Base-by-base conservation (phyloP, 495 filamentous ascomycete genomes). In the Penicillium ochrochloron region DNA sequence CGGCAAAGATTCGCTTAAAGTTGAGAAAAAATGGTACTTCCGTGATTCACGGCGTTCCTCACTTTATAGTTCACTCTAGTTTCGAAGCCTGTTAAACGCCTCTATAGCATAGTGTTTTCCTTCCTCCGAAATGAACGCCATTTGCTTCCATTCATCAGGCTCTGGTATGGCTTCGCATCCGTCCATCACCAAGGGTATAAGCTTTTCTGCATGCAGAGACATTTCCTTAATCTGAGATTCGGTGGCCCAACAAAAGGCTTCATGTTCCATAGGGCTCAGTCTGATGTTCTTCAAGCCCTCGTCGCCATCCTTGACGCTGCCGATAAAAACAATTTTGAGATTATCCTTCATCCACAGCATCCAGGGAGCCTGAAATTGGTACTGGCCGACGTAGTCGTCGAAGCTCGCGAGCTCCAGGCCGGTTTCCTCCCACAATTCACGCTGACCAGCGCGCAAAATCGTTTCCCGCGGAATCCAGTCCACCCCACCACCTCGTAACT, bases 141-240 rank as follows among this genome's bases (percentile, higher is more conserved):
- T 44, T 44, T 44, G 41, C 41, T 44, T 44, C 41, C 41, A 44
- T 44, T 44, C 14, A 44, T 44, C 41, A 19, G 41, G 41, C 41
- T 44, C n/a, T 44, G 41, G 41, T 44, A 14, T 44, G 41, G 41
- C 41, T 44, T 44, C 41, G 41, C 41, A 19, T 44, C 41, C 41
- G 41, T 31, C 29, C 29, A 44, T 44, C 41, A 44, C 41, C 41
- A 44, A 44, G 41, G 41, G 41, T 19, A 44, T 19, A 19, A 44
- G 41, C 41, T 44, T 19, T 44, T 44, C 41, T 44, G 41, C 41
- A 9, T 44, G 41, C 41, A 44, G 41, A 44, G 41, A 44, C 41
- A 44, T 44, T 44, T 44, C 41, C 41, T 44, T 44, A 44, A 44
- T 44, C n/a, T 44, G 41, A 44, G 41, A 44, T 44, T 44, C 41